These are phyloP conservation scores for Cercospora nicotianae DNA, from an alignment of 2,329 filamentous ascomycete species.

Conservation along the genomic window DNA sequence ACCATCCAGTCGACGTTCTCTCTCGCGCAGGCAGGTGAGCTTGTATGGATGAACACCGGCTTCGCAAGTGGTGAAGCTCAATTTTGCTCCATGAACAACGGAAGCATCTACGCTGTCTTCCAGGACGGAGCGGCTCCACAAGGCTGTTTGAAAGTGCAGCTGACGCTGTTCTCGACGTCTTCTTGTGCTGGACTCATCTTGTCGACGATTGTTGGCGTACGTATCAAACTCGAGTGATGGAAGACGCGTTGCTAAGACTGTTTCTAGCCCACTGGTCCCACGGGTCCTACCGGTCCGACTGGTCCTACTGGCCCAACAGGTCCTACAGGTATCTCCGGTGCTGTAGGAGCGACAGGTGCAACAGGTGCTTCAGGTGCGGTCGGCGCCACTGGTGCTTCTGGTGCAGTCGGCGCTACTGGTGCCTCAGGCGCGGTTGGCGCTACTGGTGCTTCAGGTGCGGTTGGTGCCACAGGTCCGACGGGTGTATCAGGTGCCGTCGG, in stretches of 20 bases:
- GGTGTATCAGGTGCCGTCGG: background rate
- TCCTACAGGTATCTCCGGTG: conserved; percentile 4
- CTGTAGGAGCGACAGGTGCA: background rate
- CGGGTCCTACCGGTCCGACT: conserved; percentile 15
- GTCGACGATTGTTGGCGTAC: conserved; percentile 28
- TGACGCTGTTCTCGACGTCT: conserved; percentile 32
- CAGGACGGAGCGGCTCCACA: conserved; percentile 28
- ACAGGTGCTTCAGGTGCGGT: background rate
- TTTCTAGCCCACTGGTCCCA: conserved; percentile 1
- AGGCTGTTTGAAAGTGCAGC: conserved; percentile 31
- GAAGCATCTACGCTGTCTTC: conserved; percentile 35
- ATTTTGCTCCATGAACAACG: conserved; percentile 35
- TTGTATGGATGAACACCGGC: conserved; percentile 32
- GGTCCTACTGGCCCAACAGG: conserved; percentile 4
- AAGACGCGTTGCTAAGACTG: background rate
- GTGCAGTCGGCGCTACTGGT: background rate
- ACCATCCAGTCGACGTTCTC: conserved; percentile 32
- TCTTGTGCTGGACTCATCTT: conserved; percentile 29
- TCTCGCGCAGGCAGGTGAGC: conserved; percentile 23
- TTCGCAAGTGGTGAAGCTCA: conserved; percentile 35
- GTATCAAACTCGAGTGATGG: background rate
- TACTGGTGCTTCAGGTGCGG: background rate
- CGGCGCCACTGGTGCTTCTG: background rate
- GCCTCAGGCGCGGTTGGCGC: background rate
- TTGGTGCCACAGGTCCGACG: background rate